These are phyloP conservation scores for Russula griseocarnosa DNA, from an alignment of 768 basidiomycete species.

Conservation along the genomic window DNA sequence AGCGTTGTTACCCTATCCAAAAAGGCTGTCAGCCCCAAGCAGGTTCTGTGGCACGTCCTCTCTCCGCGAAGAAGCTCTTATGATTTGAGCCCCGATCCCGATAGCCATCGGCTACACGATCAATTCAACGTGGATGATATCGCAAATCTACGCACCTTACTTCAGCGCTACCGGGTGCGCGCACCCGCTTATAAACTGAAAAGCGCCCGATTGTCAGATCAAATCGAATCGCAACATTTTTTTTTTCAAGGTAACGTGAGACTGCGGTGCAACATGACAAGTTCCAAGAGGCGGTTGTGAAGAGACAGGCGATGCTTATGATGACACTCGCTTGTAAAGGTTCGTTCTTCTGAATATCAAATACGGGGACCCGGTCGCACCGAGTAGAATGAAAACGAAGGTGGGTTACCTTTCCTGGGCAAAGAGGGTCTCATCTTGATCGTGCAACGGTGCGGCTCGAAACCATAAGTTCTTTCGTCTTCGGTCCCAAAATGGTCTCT, in stretches of 20 bases:
- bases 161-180: slow-evolving; percentile 9
- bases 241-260: slow-evolving; percentile 22
- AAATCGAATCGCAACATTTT: slow-evolving; percentile 13
- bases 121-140: slow-evolving; percentile 8
- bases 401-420: slow-evolving; percentile 16
- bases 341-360: slow-evolving; percentile 17
- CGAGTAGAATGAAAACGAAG: slow-evolving; percentile 15
- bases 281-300: slow-evolving; percentile 2
- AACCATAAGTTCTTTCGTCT: slow-evolving; percentile 23
- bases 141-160: slow-evolving; percentile 15
- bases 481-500: slow-evolving; percentile 22
- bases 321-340: slow-evolving; percentile 5
- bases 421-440: slow-evolving; percentile 8
- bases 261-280: background rate
- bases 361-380: slow-evolving; percentile 15
- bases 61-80: slow-evolving; percentile 1
- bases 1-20: background rate
- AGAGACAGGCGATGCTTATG: slow-evolving; percentile 8
- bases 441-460: slow-evolving; percentile 18
- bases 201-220: slow-evolving; percentile 18
- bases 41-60: slow-evolving; percentile 6
- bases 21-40: background rate
- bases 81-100: slow-evolving; percentile 19
- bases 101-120: slow-evolving; percentile 19
- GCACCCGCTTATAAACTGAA: background rate